These are phyloP conservation scores for Plasmodium chabaudi DNA, from an alignment of 169 alveolate species.

Conservation along the genomic window DNA sequence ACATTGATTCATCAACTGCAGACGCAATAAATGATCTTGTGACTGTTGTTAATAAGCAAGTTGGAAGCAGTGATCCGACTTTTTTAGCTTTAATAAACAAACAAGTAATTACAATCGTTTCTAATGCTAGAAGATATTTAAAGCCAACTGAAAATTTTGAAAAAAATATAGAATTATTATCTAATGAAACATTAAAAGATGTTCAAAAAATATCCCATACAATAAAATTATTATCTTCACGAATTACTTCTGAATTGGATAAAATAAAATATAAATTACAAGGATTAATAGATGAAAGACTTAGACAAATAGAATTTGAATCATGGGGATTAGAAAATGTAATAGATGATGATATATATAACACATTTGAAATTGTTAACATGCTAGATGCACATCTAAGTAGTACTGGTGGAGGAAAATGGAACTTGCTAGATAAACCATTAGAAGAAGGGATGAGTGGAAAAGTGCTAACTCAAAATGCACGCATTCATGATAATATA, in stretches of 20 bases:
- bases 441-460: slow-evolving; percentile 64
- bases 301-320: slow-evolving; percentile 67
- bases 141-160: slow-evolving; percentile 71
- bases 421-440: slow-evolving; percentile 73
- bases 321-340: slow-evolving; percentile 35
- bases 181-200: slow-evolving; percentile 75
- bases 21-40: slow-evolving; percentile 71
- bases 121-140: slow-evolving; percentile 71
- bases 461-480: slow-evolving; percentile 54
- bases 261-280: slow-evolving; percentile 70
- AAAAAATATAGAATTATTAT: slow-evolving; percentile 67
- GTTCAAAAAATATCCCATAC: slow-evolving; percentile 56
- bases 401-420: slow-evolving; percentile 73
- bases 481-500: slow-evolving; percentile 66
- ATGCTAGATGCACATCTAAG: slow-evolving; percentile 19
- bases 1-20: slow-evolving; percentile 56
- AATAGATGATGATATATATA: slow-evolving; percentile 18
- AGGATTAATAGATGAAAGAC: slow-evolving; percentile 44
- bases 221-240: slow-evolving; percentile 59
- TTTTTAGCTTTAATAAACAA: slow-evolving; percentile 70
- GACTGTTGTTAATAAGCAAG: slow-evolving; percentile 65
- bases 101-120: slow-evolving; percentile 48
- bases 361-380: slow-evolving; percentile 40
- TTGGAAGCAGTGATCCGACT: slow-evolving; percentile 69
- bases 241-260: slow-evolving; percentile 61